A percentile compares a stretch with the other conserved stretches of the same genome.
These are phyloP conservation scores for Trichoderma sp. DNA, from an alignment of 2,329 filamentous ascomycete species.

Conservation along the genomic window DNA sequence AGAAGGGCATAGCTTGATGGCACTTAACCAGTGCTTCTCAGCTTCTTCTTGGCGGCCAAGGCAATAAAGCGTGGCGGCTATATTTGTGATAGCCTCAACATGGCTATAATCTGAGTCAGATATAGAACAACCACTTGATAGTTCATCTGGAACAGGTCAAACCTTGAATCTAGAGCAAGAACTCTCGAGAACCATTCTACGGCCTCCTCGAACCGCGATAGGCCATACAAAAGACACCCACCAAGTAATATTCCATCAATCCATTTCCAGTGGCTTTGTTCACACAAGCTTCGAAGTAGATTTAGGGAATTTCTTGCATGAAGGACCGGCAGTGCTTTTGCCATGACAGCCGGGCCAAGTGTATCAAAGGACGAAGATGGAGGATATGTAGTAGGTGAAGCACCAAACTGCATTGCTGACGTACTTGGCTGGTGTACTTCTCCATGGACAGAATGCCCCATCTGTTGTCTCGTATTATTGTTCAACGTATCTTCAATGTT, in stretches of 20 bases:
- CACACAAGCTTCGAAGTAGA: constrained; percentile 72
- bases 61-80: constrained; percentile 85
- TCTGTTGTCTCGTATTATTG: background rate
- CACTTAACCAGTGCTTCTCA: constrained; percentile 79
- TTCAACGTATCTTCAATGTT: constrained; percentile 11
- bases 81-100: constrained; percentile 90
- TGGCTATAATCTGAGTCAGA: constrained; percentile 57
- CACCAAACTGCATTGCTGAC: background rate
- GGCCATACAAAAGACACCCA: constrained; percentile 87
- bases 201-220: constrained; percentile 80
- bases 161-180: constrained; percentile 57
- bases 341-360: constrained; percentile 22
- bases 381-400: background rate
- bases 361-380: background rate
- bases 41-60: constrained; percentile 82
- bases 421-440: background rate
- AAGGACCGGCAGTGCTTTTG: constrained; percentile 45
- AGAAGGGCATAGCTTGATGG: constrained; percentile 79
- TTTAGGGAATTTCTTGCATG: constrained; percentile 68
- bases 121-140: constrained; percentile 36
- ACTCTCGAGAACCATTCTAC: constrained; percentile 73
- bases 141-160: constrained; percentile 38
- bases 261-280: constrained; percentile 84
- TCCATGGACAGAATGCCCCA: background rate
- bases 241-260: constrained; percentile 88